phyloP scores from a whole-genome alignment of 2,329 filamentous ascomycete genomes.

The Xylaria arbuscula region DNA sequence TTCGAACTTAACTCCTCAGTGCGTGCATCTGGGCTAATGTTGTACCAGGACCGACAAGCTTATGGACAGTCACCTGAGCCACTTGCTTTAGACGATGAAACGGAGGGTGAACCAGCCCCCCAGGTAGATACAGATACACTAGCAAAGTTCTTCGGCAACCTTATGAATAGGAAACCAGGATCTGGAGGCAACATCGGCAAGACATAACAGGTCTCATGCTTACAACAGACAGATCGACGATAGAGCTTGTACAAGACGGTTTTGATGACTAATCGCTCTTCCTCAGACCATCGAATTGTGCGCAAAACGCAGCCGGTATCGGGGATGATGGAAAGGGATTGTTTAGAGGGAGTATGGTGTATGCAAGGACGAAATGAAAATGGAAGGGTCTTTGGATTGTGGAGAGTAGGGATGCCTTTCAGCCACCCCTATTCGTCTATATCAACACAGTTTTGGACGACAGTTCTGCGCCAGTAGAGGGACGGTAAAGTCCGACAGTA shows the following conservation, averaged over 20 bases:
- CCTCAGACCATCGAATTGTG: not conserved
- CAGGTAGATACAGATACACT: constrained; percentile 67
- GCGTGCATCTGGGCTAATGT: constrained; percentile 41
- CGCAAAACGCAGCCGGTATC: not conserved
- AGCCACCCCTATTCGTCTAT: constrained; percentile 19
- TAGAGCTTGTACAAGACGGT: not conserved
- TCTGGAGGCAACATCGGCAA: constrained; percentile 42
- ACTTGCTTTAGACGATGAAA: constrained; percentile 51
- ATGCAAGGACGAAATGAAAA: not conserved
- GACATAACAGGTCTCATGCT: constrained; percentile 33
- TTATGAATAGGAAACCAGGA: constrained; percentile 66
- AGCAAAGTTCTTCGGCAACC: constrained; percentile 68
- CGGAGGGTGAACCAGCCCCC: constrained; percentile 52
- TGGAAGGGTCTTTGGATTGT: not conserved
- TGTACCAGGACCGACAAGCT: constrained; percentile 65
- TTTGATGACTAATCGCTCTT: not conserved
- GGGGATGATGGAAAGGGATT: not conserved
- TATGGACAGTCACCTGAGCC: constrained; percentile 61
- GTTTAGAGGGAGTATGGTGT: not conserved
- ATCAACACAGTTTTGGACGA: constrained; percentile 21
- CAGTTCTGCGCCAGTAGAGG: constrained; percentile 20
- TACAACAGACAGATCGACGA: constrained; percentile 9
- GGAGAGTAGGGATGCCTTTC: not conserved
- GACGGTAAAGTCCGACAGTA: constrained; percentile 15
- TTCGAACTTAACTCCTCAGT: not conserved